Base-by-base conservation (phyloP, 164 flowering plant genomes). In the Warburgia ugandensis region DNA sequence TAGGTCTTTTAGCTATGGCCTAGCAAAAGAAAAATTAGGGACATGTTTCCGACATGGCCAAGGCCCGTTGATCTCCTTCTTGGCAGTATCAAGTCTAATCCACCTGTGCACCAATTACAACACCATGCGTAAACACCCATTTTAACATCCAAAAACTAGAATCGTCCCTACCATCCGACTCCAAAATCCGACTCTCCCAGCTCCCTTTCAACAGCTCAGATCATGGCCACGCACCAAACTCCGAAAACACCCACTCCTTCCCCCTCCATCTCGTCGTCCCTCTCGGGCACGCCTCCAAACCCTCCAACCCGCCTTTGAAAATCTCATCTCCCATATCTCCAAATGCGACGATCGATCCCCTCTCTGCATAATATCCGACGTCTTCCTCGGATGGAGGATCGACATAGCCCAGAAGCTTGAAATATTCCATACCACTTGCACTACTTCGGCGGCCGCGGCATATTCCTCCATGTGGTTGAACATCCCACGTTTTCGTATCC, bases 341-440 rank as follows among this genome's bases (percentile, higher is more conserved):
- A 6, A 39, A 17, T 9, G 19, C 41, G 31, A 25, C 26, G 10
- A 32, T 32, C 33, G n/a, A n/a, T n/a, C 19, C 0, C 52, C 52
- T 10, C 44, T 36, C 11, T 36, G 52, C 36, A 13, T 46, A 23
- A 48, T 49, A 21, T 29, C 28, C 29, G 40, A 57, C 47, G 16
- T 25, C n/a, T 48, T 58, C 29, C 30, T 48, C 47, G 48, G 54
- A 13, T 66, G 66, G 70, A 29, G 62, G 8, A 46, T 50, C 16
- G 62, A 56, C 4, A 45, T 46, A 12, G 54, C 69, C 26, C 29
- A 29, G 1, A 47, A 50, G 0, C 29, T 55, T 13, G 62, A 54
- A 17, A 21, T 50, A 0, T 51, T 37, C 13, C 48, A 47, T 37
- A 25, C 26, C 0, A 19, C 56, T 13, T 49, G 55, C 32, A 33